These are phyloP conservation scores for Boletus reticuloceps DNA, from an alignment of 768 basidiomycete genomes.

Conservation along the genomic window DNA sequence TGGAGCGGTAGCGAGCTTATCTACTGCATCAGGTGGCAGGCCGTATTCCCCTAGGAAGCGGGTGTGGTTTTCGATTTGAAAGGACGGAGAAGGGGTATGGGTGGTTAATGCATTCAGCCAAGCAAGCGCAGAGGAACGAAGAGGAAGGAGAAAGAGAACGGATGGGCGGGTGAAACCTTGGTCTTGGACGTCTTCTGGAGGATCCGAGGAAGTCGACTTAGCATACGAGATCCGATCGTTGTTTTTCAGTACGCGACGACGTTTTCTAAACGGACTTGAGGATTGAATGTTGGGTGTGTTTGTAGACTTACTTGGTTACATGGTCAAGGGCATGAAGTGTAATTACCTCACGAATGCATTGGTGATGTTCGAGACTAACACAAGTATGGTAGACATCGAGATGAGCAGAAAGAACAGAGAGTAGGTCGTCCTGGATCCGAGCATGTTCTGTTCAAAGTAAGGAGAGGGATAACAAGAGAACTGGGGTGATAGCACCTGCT, in stretches of 20 bases:
- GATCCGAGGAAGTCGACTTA: constrained; percentile 51
- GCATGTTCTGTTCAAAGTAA: constrained; percentile 39
- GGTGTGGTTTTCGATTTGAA: constrained; percentile 84
- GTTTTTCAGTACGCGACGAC: constrained; percentile 85
- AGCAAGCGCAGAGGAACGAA: constrained; percentile 81
- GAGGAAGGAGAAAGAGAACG: constrained; percentile 86
- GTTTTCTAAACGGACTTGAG: constrained; percentile 59
- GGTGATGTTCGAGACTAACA: constrained; percentile 61
- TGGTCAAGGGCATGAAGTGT: constrained; percentile 87
- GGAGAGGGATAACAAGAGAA: not conserved
- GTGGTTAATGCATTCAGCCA: constrained; percentile 81
- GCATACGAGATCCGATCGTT: constrained; percentile 86
- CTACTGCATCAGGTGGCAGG: constrained; percentile 72
- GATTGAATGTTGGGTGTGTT: not conserved
- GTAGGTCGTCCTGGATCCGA: constrained; percentile 62
- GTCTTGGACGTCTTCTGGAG: constrained; percentile 81
- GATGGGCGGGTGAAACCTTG: constrained; percentile 98
- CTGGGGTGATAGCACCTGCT: constrained; percentile 38
- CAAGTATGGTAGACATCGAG: constrained; percentile 77
- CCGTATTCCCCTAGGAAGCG: constrained; percentile 84
- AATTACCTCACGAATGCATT: constrained; percentile 61
- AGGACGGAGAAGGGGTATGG: constrained; percentile 67
- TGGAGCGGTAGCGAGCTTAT: constrained; percentile 74
- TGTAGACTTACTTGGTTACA: constrained; percentile 65
- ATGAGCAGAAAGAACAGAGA: constrained; percentile 64